Conservation (phyloP, 257 asterid species). For the Paraleonurus japonicus region DNA sequence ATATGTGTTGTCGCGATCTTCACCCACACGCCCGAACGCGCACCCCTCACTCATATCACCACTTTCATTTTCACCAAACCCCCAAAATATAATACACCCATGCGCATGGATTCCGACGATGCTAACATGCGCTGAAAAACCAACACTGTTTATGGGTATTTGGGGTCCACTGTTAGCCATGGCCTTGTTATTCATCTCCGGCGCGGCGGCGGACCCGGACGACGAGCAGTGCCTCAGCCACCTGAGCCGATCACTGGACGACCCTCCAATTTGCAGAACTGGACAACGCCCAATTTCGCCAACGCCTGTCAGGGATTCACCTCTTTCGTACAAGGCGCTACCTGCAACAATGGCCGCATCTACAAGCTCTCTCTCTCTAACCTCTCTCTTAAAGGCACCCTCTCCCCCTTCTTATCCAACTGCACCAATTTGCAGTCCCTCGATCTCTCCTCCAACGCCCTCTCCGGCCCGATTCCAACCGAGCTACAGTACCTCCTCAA, state of each 20-base stretch:
- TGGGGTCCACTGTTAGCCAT: not conserved
- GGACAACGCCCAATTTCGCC: constrained; percentile 57
- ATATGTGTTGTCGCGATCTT: constrained; percentile 33
- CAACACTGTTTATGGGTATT: no score
- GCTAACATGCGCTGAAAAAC: no score
- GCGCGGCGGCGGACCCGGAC: constrained; percentile 62
- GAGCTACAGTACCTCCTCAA: constrained; percentile 64
- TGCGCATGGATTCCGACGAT: not conserved
- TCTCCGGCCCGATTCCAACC: constrained; percentile 67
- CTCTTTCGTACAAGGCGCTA: constrained; percentile 60
- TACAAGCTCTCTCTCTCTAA: constrained; percentile 64
- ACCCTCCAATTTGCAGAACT: constrained; percentile 66
- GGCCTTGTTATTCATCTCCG: constrained; percentile 29
- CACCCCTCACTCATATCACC: constrained; percentile 11
- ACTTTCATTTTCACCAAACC: constrained; percentile 39
- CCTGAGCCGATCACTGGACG: constrained; percentile 54
- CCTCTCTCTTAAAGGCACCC: constrained; percentile 57
- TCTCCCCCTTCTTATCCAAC: constrained; percentile 73
- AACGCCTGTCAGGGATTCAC: constrained; percentile 47
- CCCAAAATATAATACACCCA: no score
- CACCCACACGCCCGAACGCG: constrained; percentile 24
- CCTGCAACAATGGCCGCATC: constrained; percentile 86
- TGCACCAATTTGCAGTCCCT: constrained; percentile 81
- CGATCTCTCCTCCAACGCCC: constrained; percentile 72
- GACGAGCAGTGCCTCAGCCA: constrained; percentile 64